Evolutionary conservation across 306 rosid species (phyloP).

Genomic region (Malus orientalis): DNA sequence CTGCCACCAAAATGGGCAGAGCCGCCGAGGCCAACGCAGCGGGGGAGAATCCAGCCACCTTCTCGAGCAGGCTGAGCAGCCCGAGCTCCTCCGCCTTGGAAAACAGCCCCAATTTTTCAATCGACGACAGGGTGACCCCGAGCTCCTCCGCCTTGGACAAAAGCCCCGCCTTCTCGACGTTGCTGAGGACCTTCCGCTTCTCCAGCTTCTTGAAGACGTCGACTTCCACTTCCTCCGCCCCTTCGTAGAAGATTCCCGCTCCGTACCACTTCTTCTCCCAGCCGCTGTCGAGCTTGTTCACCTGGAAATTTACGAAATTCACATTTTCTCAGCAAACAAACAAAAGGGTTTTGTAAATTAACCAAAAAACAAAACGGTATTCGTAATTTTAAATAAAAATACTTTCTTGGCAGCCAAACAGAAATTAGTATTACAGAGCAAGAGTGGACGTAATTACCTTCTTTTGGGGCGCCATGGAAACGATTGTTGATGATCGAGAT

Average conservation of each 20-base stretch:
- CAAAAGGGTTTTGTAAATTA: background rate
- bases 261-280: constrained; percentile 97
- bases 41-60: constrained; percentile 42
- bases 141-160: constrained; percentile 78
- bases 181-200: constrained; percentile 74
- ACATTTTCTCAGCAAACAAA: constrained; percentile 4
- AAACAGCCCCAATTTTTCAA: constrained; percentile 76
- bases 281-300: constrained; percentile 63
- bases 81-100: constrained; percentile 92
- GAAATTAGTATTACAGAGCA: background rate
- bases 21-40: constrained; percentile 67
- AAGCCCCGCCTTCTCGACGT: constrained; percentile 75
- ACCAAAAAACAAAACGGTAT: background rate
- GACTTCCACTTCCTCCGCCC: constrained; percentile 71
- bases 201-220: constrained; percentile 93
- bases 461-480: constrained; percentile 69
- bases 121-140: constrained; percentile 76
- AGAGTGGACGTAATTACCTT: constrained; percentile 43
- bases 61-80: constrained; percentile 72
- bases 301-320: constrained; percentile 26
- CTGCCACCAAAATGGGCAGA: constrained; percentile 58
- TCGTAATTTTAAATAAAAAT: background rate
- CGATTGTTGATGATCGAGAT: constrained; percentile 30
- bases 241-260: constrained; percentile 85
- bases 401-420: constrained; percentile 5